Evolutionary conservation across 441 rosid genomes (phyloP).

Genomic region (Croton setiger): DNA sequence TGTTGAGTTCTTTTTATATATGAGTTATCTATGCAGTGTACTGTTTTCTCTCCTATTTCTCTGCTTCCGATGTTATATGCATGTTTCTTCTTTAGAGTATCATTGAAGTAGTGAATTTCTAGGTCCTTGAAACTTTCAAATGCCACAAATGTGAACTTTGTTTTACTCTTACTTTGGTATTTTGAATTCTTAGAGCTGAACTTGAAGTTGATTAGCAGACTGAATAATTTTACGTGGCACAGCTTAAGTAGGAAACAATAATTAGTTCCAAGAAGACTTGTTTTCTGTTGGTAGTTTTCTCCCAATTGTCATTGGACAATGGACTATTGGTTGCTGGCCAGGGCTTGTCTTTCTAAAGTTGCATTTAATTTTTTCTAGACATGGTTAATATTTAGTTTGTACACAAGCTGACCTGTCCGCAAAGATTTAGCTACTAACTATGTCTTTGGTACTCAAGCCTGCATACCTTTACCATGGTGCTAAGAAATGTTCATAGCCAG

Average conservation of each 20-base stretch:
- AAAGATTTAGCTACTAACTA: neutral
- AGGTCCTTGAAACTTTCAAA: slow-evolving; percentile 1
- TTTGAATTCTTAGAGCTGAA: neutral
- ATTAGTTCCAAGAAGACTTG: neutral
- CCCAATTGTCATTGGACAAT: neutral
- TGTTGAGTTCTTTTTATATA: neutral
- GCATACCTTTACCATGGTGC: neutral
- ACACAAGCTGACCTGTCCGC: neutral
- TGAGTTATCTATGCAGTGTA: neutral
- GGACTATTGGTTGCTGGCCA: neutral
- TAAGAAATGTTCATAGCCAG: neutral
- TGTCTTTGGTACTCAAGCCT: neutral
- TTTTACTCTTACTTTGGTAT: neutral
- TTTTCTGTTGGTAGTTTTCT: neutral
- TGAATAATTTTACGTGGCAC: neutral
- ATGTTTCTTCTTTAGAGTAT: neutral
- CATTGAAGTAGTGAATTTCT: neutral
- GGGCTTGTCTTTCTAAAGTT: neutral
- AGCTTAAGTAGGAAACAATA: neutral
- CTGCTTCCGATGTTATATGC: neutral
- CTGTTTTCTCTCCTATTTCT: neutral
- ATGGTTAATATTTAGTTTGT: neutral
- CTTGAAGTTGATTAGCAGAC: neutral
- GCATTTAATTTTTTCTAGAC: neutral
- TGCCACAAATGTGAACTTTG: neutral